Base-by-base conservation (phyloP, 140 eudicot genomes). In the Flaveria floridana region DNA sequence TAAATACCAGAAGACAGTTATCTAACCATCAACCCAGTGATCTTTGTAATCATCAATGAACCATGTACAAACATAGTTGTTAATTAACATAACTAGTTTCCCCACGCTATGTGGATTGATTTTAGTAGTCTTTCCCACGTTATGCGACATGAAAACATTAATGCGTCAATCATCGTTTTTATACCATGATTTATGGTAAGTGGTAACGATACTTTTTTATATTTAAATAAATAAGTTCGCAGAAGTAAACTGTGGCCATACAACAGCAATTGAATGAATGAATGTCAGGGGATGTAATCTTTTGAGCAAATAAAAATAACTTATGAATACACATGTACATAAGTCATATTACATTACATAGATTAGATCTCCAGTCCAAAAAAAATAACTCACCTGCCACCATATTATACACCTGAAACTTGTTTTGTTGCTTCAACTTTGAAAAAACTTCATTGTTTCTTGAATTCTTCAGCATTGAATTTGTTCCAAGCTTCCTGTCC, bases 401-500 rank as follows among this genome's bases (percentile, higher is more conserved):
- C 80, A 39, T 65, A 53, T 76, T 76, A 65, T 66, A 76, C 80
- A 76, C 34, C 72, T 23, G 34, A 73, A 74, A 37, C 52, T 53
- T 55, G 37, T 61, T 39, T 39, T 39, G 51, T 39, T 65, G 52
- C 28, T 65, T 57, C 34, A 21, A 65, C 21, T 12, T 2, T 11
- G 65, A 3, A 25, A 65, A 69, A 63, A 64, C 20, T 56, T 78
- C 50, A 76, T 21, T 50, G 73, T 74, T 68, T 78, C 78, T 85
- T 79, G 30, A 88, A 82, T 73, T 88, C 97, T 83, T 91, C 92
- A 4, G 92, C 78, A 68, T 84, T 88, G 70, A 88, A 88, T 77
- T 91, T 88, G 68, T 83, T 91, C 89, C 90, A 89, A 2, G 93
- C 88, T 85, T 91, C 97, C 97, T 90, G 77, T 76, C 18, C 25